Percentiles rank a stretch among this genome's conserved stretches.
Evolutionary conservation across 106 monocot genomes (phyloP).

Genomic region (Vanilla planifolia): DNA sequence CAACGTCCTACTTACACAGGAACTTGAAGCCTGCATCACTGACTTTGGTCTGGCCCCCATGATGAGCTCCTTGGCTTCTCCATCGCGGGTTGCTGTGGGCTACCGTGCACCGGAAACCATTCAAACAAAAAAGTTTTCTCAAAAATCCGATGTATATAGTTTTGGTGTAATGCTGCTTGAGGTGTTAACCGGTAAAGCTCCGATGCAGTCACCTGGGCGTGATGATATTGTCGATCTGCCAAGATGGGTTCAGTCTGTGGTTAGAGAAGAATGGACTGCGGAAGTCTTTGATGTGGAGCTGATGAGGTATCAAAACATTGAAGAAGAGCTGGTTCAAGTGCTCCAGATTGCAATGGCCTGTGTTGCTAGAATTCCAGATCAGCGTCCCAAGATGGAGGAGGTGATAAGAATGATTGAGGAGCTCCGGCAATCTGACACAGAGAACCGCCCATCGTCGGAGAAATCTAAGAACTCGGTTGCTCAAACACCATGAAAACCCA

Average conservation of each 20-base stretch:
- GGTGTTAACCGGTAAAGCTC: conserved; percentile 49
- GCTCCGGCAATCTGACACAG: no score
- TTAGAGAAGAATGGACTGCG: conserved; percentile 63
- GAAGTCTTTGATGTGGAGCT: conserved; percentile 75
- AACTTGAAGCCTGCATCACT: conserved; percentile 33
- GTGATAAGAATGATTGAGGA: conserved; percentile 30
- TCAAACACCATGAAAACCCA: conserved; percentile 6
- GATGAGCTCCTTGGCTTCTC: conserved; percentile 24
- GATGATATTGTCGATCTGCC: conserved; percentile 36
- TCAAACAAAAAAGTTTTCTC: conserved; percentile 6
- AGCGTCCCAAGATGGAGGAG: conserved; percentile 21
- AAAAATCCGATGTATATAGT: conserved; percentile 30
- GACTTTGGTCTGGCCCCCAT: conserved; percentile 40
- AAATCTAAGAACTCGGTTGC: conserved; percentile 5
- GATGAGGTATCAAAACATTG: conserved; percentile 47
- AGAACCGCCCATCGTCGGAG: conserved; percentile 10
- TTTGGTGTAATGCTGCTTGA: conserved; percentile 69
- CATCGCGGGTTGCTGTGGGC: conserved; percentile 27
- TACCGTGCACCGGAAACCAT: conserved; percentile 43
- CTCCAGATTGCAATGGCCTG: conserved; percentile 61
- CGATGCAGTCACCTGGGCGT: neutral
- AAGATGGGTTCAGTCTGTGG: conserved; percentile 58
- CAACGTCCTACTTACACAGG: conserved; percentile 39
- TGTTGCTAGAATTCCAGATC: conserved; percentile 25
- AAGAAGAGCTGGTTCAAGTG: conserved; percentile 67